These are phyloP conservation scores for Mycena amicta DNA, from an alignment of 768 basidiomycete species.

Conservation along the genomic window DNA sequence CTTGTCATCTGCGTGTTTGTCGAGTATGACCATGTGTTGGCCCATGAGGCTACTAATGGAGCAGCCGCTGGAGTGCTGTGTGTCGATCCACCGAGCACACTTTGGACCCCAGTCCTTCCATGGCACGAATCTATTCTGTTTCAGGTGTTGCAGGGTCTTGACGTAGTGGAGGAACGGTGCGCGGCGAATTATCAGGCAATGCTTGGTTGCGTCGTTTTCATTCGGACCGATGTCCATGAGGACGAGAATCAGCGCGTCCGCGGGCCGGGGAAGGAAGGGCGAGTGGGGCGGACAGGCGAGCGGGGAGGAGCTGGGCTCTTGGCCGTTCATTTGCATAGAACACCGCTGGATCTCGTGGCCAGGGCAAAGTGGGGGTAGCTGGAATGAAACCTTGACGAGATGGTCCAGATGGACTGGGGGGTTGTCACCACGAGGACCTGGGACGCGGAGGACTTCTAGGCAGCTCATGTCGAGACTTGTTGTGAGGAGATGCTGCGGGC, in stretches of 20 bases:
- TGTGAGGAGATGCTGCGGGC: background rate
- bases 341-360: background rate
- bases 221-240: background rate
- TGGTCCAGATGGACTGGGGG: background rate
- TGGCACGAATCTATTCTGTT: background rate
- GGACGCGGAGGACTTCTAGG: background rate
- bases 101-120: background rate
- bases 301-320: background rate
- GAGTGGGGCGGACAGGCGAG: background rate
- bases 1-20: background rate
- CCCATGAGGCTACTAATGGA: background rate
- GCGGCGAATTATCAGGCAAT: background rate
- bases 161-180: background rate
- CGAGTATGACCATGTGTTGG: background rate
- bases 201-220: too few relatives aligned
- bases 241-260: background rate
- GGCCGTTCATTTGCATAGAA: background rate
- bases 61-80: background rate
- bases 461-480: background rate
- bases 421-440: background rate
- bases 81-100: background rate
- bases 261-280: background rate
- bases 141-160: background rate
- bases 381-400: background rate
- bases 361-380: background rate